Base-by-base conservation (phyloP, 2,329 filamentous ascomycete species). In the Fusarium chaquense region DNA sequence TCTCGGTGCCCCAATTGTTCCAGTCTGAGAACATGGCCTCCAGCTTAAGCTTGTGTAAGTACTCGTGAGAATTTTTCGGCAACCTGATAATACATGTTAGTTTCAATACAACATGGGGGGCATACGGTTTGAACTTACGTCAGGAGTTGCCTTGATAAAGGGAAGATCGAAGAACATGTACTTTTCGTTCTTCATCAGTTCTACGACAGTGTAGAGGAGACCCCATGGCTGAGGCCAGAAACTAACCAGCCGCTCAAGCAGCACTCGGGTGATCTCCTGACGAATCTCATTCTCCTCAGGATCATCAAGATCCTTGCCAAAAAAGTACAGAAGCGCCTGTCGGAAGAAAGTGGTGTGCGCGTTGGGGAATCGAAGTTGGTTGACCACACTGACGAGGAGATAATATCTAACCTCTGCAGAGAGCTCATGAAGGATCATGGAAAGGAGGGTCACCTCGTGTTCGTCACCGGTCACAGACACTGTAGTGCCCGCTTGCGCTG, bases 151-250 rank as follows among this genome's bases (percentile, higher is more conserved):
- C 83, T 97, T 97, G 81, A 98, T 92, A 75, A 97, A 98, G 28
- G 93, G 92, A 71, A 97, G 85, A 52, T 96, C 93, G 84, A 97
- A 98, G 84, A 99, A 97, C 76, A 90, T 90, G 80, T 95, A 97
- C 77, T 90, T 93, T 56, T 92, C 90, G 78, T 97, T 98, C 84
- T 97, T 97, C 72, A 97, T 85, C 60, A 99, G 86, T 82, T 98
- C 96, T 68, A 96, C 83, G 65, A 97, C 87, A 36, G 94, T 95
- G 67, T 94, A 90, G 78, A 98, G 90, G 44, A 99, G 83, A 15
- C 97, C 97, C 95, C 95, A 98, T 20, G 97, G 95, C 78, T 98
- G 95, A 54, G 95, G 95, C 82, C 94, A 93, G 78, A 93, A 93
- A 24, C 93, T 92, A 63, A 97, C 88, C 47, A 98, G 84, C 50